A percentile compares a stretch with the other conserved stretches of the same genome.
Conservation (phyloP, 2,329 filamentous ascomycete species). For the Phaeosphaeriaceae sp. region DNA sequence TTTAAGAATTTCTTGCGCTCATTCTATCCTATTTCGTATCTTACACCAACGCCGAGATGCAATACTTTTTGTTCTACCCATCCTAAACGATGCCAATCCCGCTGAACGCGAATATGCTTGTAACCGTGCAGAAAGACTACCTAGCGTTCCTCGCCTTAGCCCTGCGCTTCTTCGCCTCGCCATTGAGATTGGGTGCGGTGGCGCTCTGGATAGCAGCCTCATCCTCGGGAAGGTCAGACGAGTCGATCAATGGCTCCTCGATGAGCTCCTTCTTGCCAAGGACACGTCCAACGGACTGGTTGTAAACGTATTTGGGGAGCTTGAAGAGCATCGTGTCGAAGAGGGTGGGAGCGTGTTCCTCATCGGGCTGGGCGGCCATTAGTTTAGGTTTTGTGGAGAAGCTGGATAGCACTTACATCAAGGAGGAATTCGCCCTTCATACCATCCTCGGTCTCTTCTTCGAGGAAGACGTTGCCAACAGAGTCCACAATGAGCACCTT, state of each 20-base stretch:
- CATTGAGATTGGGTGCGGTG: conserved; percentile 53
- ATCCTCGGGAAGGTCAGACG: conserved; percentile 46
- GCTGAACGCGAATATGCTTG: neutral
- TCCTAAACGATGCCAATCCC: neutral
- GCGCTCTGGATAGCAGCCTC: conserved; percentile 52
- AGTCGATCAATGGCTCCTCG: conserved; percentile 45
- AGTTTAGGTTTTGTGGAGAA: neutral
- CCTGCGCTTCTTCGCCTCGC: conserved; percentile 53
- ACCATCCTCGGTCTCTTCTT: conserved; percentile 88
- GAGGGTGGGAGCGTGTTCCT: conserved; percentile 79
- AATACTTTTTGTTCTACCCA: neutral
- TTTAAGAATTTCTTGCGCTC: neutral
- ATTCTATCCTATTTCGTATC: neutral
- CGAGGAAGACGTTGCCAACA: conserved; percentile 90
- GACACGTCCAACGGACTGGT: conserved; percentile 53
- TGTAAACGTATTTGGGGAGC: conserved; percentile 77
- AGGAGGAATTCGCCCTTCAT: conserved; percentile 82
- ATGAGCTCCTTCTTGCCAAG: conserved; percentile 48
- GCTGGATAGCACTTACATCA: conserved; percentile 69
- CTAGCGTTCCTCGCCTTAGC: conserved; percentile 35
- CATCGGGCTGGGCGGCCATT: conserved; percentile 67
- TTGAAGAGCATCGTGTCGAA: conserved; percentile 83
- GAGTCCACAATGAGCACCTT: conserved; percentile 94
- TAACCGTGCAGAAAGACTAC: conserved; percentile 13
- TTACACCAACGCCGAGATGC: neutral